Base-by-base conservation (phyloP, 2,329 filamentous ascomycete species). In the Cladosporium sp. region DNA sequence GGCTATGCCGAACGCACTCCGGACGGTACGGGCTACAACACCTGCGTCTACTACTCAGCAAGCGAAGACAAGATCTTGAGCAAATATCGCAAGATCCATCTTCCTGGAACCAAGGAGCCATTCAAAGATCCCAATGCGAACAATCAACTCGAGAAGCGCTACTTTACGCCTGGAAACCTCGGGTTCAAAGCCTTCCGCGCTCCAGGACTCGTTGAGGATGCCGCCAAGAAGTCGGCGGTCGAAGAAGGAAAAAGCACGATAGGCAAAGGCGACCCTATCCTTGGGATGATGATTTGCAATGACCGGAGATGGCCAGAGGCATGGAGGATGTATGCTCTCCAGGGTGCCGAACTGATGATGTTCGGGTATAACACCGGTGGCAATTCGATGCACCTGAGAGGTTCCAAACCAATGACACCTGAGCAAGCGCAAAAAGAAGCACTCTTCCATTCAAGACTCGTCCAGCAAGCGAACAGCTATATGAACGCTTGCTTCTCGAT, bases 281-380 rank as follows among this genome's bases (percentile, higher is more conserved):
- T 78, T 25, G 67, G 77, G 7, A 78, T 78, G 75, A 67, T 79
- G 59, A 77, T 78, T 52, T 79, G 77, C 63, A 80, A 79, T 55
- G 77, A 79, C 59, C 63, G 76, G 4, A 67, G 77, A 7, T 79
- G 77, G 77, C 67, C 73, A 1, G 77, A 79, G 56, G 72, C 70
- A 0, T 80, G 77, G 76, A 63, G 77, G 29, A 67, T 67, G 15
- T 75, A 78, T 55, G 74, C 76, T 0, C 64, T 79, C 6, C 74
- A 78, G 56, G 75, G 75, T 6, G 69, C 70, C 2, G 75, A 78
- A 59, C 55, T 78, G 7, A 60, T 75, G 4, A 61, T 71, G 49
- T 75, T 74, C 42, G 76, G 76, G 1, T 78, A 77, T 59, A 78
- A 78, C 59, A 78, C 75, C 2, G 73, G 71, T 3, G 69, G 69